Conservation (phyloP, 306 rosid species). For the Prunus dulcis region DNA sequence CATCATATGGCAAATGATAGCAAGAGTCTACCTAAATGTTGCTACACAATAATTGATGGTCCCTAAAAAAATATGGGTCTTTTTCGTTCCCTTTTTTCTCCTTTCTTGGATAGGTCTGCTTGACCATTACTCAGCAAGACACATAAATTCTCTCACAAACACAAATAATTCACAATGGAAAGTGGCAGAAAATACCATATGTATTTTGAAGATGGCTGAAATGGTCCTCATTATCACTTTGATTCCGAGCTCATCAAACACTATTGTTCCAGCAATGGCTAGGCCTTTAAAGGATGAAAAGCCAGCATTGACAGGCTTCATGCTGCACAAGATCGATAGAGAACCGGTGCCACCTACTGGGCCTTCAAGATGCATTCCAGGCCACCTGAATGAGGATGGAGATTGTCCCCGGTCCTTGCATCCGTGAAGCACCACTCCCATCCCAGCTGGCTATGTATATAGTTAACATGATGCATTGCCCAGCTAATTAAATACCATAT, state of each 20-base stretch:
- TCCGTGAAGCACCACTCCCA: no score
- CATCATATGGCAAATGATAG: no score
- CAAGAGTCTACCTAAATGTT: no score
- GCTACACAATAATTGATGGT: no score
- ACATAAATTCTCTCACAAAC: background rate
- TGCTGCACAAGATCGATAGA: background rate
- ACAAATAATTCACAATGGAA: background rate
- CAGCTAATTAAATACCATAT: no score
- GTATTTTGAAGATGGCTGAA: background rate
- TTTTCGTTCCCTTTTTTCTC: no score
- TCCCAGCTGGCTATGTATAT: no score
- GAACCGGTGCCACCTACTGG: background rate
- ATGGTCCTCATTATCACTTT: background rate
- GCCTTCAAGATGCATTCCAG: slow-evolving; percentile 8
- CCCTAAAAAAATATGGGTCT: no score
- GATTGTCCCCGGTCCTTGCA: background rate
- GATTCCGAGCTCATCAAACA: background rate
- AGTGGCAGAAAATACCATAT: background rate
- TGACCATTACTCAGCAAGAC: no score
- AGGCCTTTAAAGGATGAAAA: background rate
- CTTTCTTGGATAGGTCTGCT: no score
- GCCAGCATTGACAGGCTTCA: background rate
- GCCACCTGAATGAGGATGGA: background rate
- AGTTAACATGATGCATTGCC: no score
- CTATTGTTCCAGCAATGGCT: background rate